Evolutionary conservation across 306 rosid genomes (phyloP), one percentile per base, ranked within the genome.

Genomic region (Rosa lucieae): DNA sequence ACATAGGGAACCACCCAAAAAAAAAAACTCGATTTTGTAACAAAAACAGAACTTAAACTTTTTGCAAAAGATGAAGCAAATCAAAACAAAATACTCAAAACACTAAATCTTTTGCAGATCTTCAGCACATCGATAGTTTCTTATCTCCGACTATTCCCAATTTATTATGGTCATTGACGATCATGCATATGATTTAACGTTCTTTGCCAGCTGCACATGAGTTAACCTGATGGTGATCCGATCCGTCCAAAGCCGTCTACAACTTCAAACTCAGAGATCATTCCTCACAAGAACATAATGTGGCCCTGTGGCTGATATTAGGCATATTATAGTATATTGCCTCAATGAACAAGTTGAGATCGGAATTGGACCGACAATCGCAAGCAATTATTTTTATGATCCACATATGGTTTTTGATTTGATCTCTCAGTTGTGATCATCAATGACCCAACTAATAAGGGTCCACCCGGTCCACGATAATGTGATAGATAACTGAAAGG

Each of bases 401-500:
- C 51, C 65, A 73, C 35, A 37, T 29, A 73, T 10, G 12, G 52
- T 56, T 44, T 44, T 17, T 46, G 70, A 74, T 58, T 58, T 39
- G 42, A 58, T 35, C 23, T 42, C 17, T 21, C 78, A 8, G 40
- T 29, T 23, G 14, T 10, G 61, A 72, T 12, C 67, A 58, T 23
- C 42, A 59, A 58, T 23, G 55, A 58, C 68, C 39, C 69, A 21
- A 58, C 20, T 56, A 13, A 23, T 61, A 74, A 56, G 78, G 68
- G 26, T 43, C 37, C 77, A 5, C 40, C 35, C 40, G 40, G 40
- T 62, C 46, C 70, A 37, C 13, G 21, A 66, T 35, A 62, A 32
- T 17, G 42, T 37, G n/a, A 63, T 5, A 58, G 21, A 20, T 11
- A 12, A 29, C n/a, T 17, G 23, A 58, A 58, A 37, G 35, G 47